Base-by-base conservation (phyloP, 2,329 filamentous ascomycete species). In the Fusarium beomiforme region DNA sequence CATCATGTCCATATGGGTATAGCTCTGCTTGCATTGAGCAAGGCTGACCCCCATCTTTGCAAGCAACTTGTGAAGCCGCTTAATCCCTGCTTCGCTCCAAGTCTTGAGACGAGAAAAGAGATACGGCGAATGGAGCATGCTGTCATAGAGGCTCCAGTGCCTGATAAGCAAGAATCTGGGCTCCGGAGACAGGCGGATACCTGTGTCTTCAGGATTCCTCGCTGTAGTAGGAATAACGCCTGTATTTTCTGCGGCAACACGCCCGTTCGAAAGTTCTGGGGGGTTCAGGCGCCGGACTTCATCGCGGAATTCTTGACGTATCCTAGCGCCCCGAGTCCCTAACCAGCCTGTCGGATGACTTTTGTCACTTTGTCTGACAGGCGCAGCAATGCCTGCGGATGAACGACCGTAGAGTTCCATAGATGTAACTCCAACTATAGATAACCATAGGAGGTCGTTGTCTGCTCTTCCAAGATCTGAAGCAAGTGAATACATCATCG, bases 1-100 rank as follows among this genome's bases (percentile, higher is more conserved):
- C 81, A 97, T 91, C 90, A 98, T 97, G 81, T 98, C 95, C 95
- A 99, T 98, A 80, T 99, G 96, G 0, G 94, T 94, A 79, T 98
- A 99, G 78, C 91, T 95, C 81, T 98, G 96, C 76, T 94, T 95
- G 82, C 95, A 97, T 82, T 99, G 95, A 8, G 92, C 92, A 39
- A 98, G 85, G 77, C 93, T 97, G 59, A 99, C 93, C 34, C 96
- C 96, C 95, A 99, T 99, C 81, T 98, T 99, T 44, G 96, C 96
- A 5, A 99, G 87, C 1, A 99, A 87, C 79, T 98, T 98, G 81
- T 98, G 93, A 23, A 99, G 85, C 55, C 95, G 89, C 79, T 97
- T 97, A 57, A 93, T 88, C 6, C 96, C 96, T 54, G 88, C 89
- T 69, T 98, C 96, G 66, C 91, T 97, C 95, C 96, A 99, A 49